Base-by-base conservation (phyloP, 768 basidiomycete species). In the Pleurotus cornucopiae region DNA sequence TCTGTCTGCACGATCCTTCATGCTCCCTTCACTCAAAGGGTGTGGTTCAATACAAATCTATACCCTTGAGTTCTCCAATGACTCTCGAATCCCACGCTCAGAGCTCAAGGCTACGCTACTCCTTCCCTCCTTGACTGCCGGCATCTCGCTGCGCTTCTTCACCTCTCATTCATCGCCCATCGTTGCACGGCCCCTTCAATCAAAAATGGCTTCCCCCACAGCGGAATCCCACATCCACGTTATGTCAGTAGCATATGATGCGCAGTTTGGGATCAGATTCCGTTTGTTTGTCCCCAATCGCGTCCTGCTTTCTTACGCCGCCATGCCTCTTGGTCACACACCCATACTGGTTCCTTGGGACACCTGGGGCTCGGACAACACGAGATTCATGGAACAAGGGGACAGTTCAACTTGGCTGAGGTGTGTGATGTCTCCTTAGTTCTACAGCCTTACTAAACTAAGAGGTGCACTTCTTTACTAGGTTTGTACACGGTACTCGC, bases 41-140 rank as follows among this genome's bases (percentile, higher is more conserved):
- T 40, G 46, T 4, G 82, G 82, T 4, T 56, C 71, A 1, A 69
- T 84, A 54, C 64, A 75, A 16, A 57, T 84, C 7, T 83, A 73
- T 56, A 64, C 71, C 0, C 78, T 82, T n/a, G 62, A 64, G 6
- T 62, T 61, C 25, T 34, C 30, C 30, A 7, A 34, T 11, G 30
- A 34, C 51, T 48, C 13, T 46, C 21, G 4, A 21, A 44, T n/a
- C 51, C 30, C 30, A 34, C 9, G 13, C 16, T 41, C 51, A 3
- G 13, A 52, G 3, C 57, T 57, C n/a, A 57, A 61, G 21, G 62
- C 59, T 9, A 57, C 45, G 12, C 56, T 68, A 2, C 48, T 51
- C 14, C 44, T 66, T 3, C 65, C 66, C 5, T 26, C 43, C 9
- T 21, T 64, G 3, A 34, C 51, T 21, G 44, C 16, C 40, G 54